A percentile compares a stretch with the other conserved stretches of the same genome.
Conservation (phyloP, 148 eudicot species). For the Euryodendron excelsum region DNA sequence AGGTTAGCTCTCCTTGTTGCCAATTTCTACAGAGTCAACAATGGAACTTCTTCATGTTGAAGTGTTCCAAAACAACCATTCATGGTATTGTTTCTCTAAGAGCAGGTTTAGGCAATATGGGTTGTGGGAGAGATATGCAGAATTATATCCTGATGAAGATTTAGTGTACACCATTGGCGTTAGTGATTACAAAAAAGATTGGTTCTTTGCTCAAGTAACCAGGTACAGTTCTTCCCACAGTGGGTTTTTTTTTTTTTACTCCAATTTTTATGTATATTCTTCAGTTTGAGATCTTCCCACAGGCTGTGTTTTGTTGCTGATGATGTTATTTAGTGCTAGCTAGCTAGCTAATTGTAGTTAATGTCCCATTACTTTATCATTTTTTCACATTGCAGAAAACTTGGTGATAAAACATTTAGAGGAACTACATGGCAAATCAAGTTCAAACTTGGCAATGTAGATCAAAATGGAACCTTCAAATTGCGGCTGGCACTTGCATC, state of each 20-base stretch:
- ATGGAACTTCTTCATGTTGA: too few relatives aligned
- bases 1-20: conserved; percentile 21
- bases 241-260: too few relatives aligned
- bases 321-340: not conserved
- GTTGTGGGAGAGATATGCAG: conserved; percentile 79
- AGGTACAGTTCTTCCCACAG: conserved; percentile 47
- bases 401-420: conserved; percentile 40
- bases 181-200: conserved; percentile 60
- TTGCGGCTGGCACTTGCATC: conserved; percentile 81
- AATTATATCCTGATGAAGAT: conserved; percentile 67
- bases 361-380: not conserved
- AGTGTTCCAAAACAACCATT: not conserved
- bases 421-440: conserved; percentile 88
- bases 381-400: conserved; percentile 43
- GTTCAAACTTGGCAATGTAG: conserved; percentile 45
- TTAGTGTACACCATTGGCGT: conserved; percentile 58
- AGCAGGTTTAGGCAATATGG: conserved; percentile 90
- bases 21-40: too few relatives aligned
- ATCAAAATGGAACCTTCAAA: conserved; percentile 42
- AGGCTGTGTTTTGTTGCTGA: too few relatives aligned
- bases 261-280: not conserved
- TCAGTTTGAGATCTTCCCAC: too few relatives aligned
- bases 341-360: not conserved
- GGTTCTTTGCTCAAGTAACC: conserved; percentile 92
- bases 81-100: not conserved